Percentiles rank a stretch among this genome's conserved stretches.
Conservation (phyloP, 371 early-diverging fungal genomes). For the Circinella minor region DNA sequence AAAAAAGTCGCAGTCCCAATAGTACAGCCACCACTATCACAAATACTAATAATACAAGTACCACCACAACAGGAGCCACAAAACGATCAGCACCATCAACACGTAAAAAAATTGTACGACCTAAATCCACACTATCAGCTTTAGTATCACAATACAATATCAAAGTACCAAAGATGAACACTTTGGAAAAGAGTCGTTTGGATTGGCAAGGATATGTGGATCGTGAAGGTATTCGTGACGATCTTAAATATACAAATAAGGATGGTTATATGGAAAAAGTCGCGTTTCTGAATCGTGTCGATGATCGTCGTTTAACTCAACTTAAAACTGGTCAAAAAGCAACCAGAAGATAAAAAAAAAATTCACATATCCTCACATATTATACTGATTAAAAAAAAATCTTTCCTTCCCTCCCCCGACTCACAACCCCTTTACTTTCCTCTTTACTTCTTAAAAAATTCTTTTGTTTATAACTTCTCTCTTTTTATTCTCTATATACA, state of each 20-base stretch:
- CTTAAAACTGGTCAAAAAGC: conserved; percentile 47
- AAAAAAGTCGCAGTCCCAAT: no score
- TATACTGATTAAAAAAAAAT: no score
- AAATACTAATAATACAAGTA: no score
- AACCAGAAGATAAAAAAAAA: conserved; percentile 12
- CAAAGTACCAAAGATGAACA: conserved; percentile 71
- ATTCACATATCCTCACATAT: neutral
- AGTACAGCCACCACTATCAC: no score
- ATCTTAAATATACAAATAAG: conserved; percentile 70
- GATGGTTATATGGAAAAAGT: conserved; percentile 74
- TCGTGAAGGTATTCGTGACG: conserved; percentile 67
- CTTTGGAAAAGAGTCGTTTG: conserved; percentile 72
- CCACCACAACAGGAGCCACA: no score
- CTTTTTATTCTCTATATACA: no score
- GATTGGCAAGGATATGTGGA: conserved; percentile 76
- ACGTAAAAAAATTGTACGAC: conserved; percentile 37
- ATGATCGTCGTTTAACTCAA: conserved; percentile 56
- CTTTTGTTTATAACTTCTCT: no score
- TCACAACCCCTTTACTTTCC: no score
- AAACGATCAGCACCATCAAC: neutral
- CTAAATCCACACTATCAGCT: conserved; percentile 56
- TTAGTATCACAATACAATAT: conserved; percentile 67
- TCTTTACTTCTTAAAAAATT: no score
- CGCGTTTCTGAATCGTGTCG: conserved; percentile 62
- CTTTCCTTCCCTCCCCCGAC: no score